A percentile compares a stretch with the other conserved stretches of the same genome.
These are phyloP conservation scores for Boletus semigastroideus DNA, from an alignment of 1,284 basidiomycete genomes.

Conservation along the genomic window DNA sequence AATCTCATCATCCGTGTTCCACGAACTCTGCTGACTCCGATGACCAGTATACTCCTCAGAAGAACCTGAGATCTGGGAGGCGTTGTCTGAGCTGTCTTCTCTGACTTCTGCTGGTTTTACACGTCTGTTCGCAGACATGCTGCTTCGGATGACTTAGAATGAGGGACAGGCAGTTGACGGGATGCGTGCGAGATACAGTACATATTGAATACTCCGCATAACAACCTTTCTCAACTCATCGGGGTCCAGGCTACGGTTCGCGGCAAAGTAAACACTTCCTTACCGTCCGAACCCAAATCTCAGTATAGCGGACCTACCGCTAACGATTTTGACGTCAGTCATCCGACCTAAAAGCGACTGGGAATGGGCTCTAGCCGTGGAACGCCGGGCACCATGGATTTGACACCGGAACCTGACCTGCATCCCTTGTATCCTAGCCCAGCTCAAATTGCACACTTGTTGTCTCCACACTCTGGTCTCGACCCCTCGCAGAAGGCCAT, in stretches of 20 bases:
- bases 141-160: background rate
- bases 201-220: background rate
- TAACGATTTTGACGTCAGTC: conserved; percentile 4
- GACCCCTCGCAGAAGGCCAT: conserved; percentile 62
- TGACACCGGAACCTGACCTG: conserved; percentile 72
- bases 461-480: conserved; percentile 67
- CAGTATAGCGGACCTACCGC: conserved; percentile 2
- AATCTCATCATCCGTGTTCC: conserved; percentile 65
- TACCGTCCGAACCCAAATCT: conserved; percentile 23
- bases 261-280: conserved; percentile 10
- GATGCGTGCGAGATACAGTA: background rate
- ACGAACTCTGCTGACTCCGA: conserved; percentile 30
- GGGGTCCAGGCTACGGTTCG: conserved; percentile 4
- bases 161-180: background rate
- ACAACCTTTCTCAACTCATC: background rate
- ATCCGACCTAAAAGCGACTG: background rate
- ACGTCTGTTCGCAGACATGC: conserved; percentile 41
- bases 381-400: conserved; percentile 38
- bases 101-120: conserved; percentile 37
- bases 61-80: conserved; percentile 14
- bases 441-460: conserved; percentile 56
- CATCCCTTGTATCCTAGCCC: conserved; percentile 73
- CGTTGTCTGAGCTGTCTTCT: conserved; percentile 26
- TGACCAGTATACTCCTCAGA: conserved; percentile 35
- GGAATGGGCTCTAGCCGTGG: conserved; percentile 13